Percentiles rank a stretch among this genome's conserved stretches.
Evolutionary conservation across 2,329 filamentous ascomycete genomes (phyloP).

Genomic region (Talaromyces sp.): DNA sequence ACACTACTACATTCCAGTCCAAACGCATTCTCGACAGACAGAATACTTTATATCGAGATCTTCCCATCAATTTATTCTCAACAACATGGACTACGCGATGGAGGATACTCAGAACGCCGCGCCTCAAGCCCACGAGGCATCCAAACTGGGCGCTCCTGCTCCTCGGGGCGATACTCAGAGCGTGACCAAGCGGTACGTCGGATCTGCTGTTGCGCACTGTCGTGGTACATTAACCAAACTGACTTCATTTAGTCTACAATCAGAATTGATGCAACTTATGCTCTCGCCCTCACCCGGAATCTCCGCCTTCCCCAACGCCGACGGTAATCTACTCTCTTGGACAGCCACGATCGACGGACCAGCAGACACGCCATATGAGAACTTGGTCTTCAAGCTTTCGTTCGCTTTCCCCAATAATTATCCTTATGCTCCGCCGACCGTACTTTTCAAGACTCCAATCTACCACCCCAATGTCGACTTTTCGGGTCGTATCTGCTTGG

Average conservation of each 20-base stretch:
- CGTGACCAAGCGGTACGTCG: slow-evolving; percentile 67
- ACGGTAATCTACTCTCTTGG: slow-evolving; percentile 89
- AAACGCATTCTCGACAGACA: slow-evolving; percentile 22
- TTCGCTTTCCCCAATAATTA: slow-evolving; percentile 91
- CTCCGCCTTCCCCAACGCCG: slow-evolving; percentile 87
- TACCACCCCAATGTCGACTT: slow-evolving; percentile 99
- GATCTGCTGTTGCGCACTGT: background rate
- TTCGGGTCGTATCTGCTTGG: slow-evolving; percentile 90
- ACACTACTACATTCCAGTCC: slow-evolving; percentile 18
- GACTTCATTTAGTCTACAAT: slow-evolving; percentile 67
- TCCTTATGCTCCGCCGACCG: slow-evolving; percentile 83
- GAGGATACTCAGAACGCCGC: slow-evolving; percentile 67
- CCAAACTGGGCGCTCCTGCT: slow-evolving; percentile 56
- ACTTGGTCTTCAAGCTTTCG: slow-evolving; percentile 84
- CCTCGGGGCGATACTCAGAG: slow-evolving; percentile 66
- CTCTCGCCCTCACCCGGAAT: slow-evolving; percentile 88
- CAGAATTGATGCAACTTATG: slow-evolving; percentile 98
- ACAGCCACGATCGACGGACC: slow-evolving; percentile 91
- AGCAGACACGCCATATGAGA: slow-evolving; percentile 83
- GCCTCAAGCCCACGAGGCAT: slow-evolving; percentile 58
- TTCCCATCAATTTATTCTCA: background rate
- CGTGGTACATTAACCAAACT: background rate
- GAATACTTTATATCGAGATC: background rate
- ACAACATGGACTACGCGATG: slow-evolving; percentile 52
- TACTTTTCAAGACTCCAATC: slow-evolving; percentile 97